phyloP scores from a whole-genome alignment of 2,329 filamentous ascomycete species.

The Aspergillus aculeatus region DNA sequence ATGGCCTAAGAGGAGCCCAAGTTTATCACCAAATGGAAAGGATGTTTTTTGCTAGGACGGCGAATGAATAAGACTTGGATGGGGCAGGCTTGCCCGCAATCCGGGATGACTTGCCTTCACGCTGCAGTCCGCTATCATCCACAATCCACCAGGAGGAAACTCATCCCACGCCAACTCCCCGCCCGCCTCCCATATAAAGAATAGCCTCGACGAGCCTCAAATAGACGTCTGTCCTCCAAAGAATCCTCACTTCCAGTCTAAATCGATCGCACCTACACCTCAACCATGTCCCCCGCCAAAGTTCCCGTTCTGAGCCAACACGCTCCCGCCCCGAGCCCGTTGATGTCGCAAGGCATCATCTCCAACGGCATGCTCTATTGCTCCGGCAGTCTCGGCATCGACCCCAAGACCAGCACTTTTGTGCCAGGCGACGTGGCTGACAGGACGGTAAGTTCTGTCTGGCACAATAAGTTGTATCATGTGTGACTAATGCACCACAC shows the following conservation, averaged over 20 bases:
- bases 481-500: too few species aligned
- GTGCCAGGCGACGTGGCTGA: constrained; percentile 24
- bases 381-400: constrained; percentile 26
- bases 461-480: background rate
- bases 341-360: constrained; percentile 28
- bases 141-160: background rate
- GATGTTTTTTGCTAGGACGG: too few species aligned
- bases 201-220: too few species aligned
- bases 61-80: background rate
- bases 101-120: background rate
- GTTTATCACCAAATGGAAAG: too few species aligned
- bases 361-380: constrained; percentile 27
- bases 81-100: background rate
- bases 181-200: too few species aligned
- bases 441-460: constrained; percentile 18
- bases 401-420: constrained; percentile 20
- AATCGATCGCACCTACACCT: background rate
- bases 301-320: constrained; percentile 7
- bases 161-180: background rate
- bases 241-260: too few species aligned
- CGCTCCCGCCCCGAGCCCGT: constrained; percentile 21
- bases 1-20: too few species aligned
- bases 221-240: too few species aligned
- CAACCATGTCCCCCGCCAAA: constrained; percentile 8
- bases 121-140: background rate